Conservation (phyloP, 2,329 filamentous ascomycete species). For the Cladophialophora carrionii region DNA sequence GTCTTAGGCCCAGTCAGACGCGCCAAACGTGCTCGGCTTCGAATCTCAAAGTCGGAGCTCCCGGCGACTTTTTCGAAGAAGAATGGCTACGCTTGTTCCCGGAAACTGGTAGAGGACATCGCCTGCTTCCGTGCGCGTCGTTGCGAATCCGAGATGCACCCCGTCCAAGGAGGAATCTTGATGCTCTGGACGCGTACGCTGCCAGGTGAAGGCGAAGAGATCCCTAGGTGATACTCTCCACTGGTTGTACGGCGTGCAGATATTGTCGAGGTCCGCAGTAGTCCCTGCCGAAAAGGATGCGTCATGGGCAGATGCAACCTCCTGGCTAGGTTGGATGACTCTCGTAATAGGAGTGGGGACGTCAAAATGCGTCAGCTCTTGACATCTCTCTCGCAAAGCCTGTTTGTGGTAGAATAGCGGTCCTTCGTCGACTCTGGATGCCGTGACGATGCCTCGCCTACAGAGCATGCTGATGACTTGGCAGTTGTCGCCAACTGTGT, state of each 20-base stretch:
- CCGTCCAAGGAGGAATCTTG: background rate
- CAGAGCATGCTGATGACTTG: background rate
- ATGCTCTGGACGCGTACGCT: background rate
- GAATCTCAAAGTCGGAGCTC: background rate
- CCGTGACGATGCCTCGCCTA: background rate
- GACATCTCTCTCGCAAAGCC: background rate
- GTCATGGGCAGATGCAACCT: too few relatives aligned
- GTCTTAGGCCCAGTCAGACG: background rate
- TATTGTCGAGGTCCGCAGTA: background rate
- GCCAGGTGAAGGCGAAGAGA: background rate
- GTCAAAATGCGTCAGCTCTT: background rate
- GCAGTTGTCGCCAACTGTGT: background rate
- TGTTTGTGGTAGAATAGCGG: background rate
- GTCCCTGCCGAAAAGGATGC: too few relatives aligned
- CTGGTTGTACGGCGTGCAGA: background rate
- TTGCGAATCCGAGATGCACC: background rate
- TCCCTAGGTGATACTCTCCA: background rate
- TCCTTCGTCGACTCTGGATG: background rate
- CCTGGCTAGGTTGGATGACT: too few relatives aligned
- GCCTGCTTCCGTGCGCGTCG: background rate
- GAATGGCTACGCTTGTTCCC: constrained; percentile 3
- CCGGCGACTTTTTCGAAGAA: background rate
- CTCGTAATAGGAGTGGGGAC: too few relatives aligned
- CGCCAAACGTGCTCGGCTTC: background rate
- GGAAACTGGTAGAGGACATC: constrained; percentile 6